Conservation (phyloP, 176 grass and related monocot genomes). For the Triticum turgidum region DNA sequence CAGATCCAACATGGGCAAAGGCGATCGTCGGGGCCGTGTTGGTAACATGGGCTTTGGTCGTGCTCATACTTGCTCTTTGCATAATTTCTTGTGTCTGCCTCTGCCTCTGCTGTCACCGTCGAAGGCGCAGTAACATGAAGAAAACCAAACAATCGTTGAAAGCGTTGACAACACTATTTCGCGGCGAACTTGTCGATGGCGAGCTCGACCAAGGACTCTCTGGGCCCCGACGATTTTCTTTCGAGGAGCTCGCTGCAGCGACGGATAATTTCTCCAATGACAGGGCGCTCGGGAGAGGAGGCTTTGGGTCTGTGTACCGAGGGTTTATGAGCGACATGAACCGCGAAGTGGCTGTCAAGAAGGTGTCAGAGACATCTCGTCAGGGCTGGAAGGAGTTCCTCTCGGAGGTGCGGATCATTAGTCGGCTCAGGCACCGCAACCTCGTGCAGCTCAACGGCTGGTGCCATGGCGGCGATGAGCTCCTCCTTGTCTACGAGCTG, state of each 20-base stretch:
- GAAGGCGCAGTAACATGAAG: not conserved
- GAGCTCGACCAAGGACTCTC: not conserved
- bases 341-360: not conserved
- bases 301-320: not conserved
- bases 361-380: not conserved
- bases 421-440: not conserved
- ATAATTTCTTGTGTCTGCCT: no score
- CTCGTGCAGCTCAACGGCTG: no score
- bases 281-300: not conserved
- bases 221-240: not conserved
- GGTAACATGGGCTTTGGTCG: no score
- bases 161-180: not conserved
- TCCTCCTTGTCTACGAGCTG: no score
- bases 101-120: no score
- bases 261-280: not conserved
- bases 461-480: no score
- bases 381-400: slow-evolving; percentile 43
- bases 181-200: not conserved
- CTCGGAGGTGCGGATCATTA: slow-evolving; percentile 53
- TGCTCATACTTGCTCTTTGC: no score
- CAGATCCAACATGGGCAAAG: no score
- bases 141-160: not conserved
- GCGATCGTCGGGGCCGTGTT: no score
- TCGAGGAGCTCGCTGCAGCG: not conserved
- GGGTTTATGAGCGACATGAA: not conserved